Conservation (phyloP, 805 yeast species). For the Candida rishiriensis region DNA sequence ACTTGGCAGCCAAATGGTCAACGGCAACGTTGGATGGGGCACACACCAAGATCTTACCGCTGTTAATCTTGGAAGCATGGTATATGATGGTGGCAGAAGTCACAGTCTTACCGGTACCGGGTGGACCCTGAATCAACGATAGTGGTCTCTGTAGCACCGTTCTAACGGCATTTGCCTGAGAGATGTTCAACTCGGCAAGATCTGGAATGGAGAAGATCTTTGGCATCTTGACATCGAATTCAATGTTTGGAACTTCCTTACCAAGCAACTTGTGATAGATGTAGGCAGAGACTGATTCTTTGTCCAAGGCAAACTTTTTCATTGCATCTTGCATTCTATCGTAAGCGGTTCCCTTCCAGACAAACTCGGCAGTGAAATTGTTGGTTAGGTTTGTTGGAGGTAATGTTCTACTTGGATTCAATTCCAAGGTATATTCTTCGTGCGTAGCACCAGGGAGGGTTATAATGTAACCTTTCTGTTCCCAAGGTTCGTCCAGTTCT, state of each 20-base stretch:
- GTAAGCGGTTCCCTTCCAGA: slow-evolving; percentile 84
- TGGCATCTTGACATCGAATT: slow-evolving; percentile 61
- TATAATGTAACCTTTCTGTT: slow-evolving; percentile 64
- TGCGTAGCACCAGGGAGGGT: slow-evolving; percentile 62
- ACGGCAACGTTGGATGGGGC: slow-evolving; percentile 97
- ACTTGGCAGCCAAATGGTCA: slow-evolving; percentile 78
- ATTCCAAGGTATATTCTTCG: slow-evolving; percentile 70
- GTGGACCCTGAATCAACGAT: slow-evolving; percentile 90
- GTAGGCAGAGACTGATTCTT: slow-evolving; percentile 65
- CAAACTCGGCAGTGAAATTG: slow-evolving; percentile 79
- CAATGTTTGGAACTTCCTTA: slow-evolving; percentile 62
- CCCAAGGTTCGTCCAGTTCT: slow-evolving; percentile 57
- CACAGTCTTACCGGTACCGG: slow-evolving; percentile 94
- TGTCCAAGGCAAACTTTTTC: slow-evolving; percentile 62
- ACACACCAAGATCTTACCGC: slow-evolving; percentile 73
- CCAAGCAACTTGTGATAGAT: slow-evolving; percentile 79
- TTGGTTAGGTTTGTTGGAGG: slow-evolving; percentile 59
- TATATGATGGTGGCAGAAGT: slow-evolving; percentile 86
- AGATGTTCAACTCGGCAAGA: slow-evolving; percentile 65
- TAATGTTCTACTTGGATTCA: slow-evolving; percentile 37
- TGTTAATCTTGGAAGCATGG: slow-evolving; percentile 60
- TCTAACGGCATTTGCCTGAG: slow-evolving; percentile 76
- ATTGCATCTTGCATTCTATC: slow-evolving; percentile 81
- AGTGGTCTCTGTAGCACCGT: slow-evolving; percentile 66
- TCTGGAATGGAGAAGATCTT: slow-evolving; percentile 56